Conservation (phyloP, 805 yeast species). For the Vanderwaltozyma polyspora region DNA sequence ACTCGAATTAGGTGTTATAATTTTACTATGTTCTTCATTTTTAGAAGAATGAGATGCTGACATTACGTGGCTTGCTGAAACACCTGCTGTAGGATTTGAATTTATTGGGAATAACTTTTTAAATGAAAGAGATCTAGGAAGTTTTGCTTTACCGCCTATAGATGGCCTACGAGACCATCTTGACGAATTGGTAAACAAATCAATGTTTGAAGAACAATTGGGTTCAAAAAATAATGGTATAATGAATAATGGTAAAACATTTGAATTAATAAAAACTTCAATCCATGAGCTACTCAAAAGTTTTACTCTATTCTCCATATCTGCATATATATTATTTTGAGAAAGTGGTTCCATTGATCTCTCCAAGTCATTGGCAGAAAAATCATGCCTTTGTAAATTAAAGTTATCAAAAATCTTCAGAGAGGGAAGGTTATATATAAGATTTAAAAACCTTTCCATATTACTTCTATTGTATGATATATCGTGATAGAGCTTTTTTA, state of each 20-base stretch:
- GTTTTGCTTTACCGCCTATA: neutral
- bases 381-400: slow-evolving; percentile 19
- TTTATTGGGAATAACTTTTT: slow-evolving; percentile 6
- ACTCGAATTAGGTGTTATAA: neutral
- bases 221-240: slow-evolving; percentile 2
- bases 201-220: slow-evolving; percentile 2
- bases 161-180: slow-evolving; percentile 4
- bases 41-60: neutral
- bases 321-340: slow-evolving; percentile 1
- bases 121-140: slow-evolving; percentile 7
- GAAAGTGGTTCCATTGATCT: slow-evolving; percentile 4
- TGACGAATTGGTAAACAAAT: slow-evolving; percentile 7
- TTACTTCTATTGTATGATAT: slow-evolving; percentile 8
- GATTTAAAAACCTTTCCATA: slow-evolving; percentile 13
- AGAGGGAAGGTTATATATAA: slow-evolving; percentile 17
- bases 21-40: neutral
- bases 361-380: slow-evolving; percentile 8
- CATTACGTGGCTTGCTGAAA: no score
- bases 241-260: slow-evolving; percentile 2
- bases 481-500: slow-evolving; percentile 5
- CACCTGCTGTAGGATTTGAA: no score
- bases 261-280: slow-evolving; percentile 7
- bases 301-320: slow-evolving; percentile 1
- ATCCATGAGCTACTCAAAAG: slow-evolving; percentile 5
- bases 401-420: slow-evolving; percentile 2